phyloP scores from a whole-genome alignment of 2,329 filamentous ascomycete genomes.

The Claviceps digitariae region DNA sequence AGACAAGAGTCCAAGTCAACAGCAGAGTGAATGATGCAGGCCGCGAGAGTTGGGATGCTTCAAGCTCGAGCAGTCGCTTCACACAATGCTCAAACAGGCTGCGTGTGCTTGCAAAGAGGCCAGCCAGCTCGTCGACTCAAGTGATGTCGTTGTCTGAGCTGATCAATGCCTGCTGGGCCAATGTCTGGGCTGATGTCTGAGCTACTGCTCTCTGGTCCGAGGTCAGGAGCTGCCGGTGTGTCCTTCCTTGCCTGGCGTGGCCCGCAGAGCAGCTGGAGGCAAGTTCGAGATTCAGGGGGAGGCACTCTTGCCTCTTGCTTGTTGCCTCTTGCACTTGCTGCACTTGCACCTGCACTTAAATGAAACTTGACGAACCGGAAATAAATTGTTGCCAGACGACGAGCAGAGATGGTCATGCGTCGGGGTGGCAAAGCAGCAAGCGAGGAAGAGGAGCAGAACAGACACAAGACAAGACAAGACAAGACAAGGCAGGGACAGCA shows the following conservation, averaged over 20 bases:
- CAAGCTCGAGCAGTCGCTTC: no score
- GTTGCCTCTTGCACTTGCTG: neutral
- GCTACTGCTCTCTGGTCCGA: neutral
- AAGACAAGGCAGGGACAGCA: neutral
- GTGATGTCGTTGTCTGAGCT: neutral
- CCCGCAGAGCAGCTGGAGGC: neutral
- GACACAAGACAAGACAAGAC: neutral
- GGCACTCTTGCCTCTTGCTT: neutral
- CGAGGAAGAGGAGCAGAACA: neutral
- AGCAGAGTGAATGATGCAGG: neutral
- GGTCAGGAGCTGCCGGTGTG: neutral
- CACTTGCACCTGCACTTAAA: neutral
- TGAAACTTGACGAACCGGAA: neutral
- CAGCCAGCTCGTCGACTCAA: neutral
- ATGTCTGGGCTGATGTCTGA: neutral
- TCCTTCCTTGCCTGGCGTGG: constrained; percentile 1
- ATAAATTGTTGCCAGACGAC: neutral
- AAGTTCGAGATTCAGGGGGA: neutral
- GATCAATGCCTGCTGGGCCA: neutral
- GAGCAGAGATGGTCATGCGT: neutral
- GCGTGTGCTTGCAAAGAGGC: neutral
- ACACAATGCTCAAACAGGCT: neutral
- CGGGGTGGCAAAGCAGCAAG: neutral
- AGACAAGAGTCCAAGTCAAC: neutral
- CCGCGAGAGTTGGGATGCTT: neutral